Evolutionary conservation across 345 rosid genomes (phyloP).

Genomic region (Raphanus raphanistrum): DNA sequence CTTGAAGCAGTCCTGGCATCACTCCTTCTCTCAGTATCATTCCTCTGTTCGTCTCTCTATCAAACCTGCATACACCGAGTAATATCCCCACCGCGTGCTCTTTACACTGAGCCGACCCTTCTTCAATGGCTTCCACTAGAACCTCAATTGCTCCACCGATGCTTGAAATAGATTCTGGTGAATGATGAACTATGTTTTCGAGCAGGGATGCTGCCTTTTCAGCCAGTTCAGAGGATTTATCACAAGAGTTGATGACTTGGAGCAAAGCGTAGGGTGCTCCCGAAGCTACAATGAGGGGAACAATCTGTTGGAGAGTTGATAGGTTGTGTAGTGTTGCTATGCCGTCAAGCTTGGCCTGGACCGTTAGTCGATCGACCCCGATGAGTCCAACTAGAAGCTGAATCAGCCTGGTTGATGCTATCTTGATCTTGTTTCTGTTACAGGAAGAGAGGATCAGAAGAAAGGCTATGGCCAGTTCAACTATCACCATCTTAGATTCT

Average conservation of each 20-base stretch:
- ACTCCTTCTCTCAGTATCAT: conserved; percentile 74
- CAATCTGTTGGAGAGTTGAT: conserved; percentile 56
- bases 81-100: conserved; percentile 77
- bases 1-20: conserved; percentile 78
- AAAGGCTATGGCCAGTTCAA: conserved; percentile 59
- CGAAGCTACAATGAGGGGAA: conserved; percentile 54
- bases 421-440: conserved; percentile 55
- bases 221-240: conserved; percentile 49
- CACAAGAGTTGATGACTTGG: conserved; percentile 42
- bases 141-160: conserved; percentile 53
- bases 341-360: conserved; percentile 58
- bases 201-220: conserved; percentile 70
- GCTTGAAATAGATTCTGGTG: conserved; percentile 44
- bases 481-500: conserved; percentile 37
- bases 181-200: conserved; percentile 43
- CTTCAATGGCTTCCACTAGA: conserved; percentile 74
- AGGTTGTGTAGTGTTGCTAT: conserved; percentile 77
- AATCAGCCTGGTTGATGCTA: conserved; percentile 60
- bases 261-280: conserved; percentile 55
- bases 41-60: conserved; percentile 68
- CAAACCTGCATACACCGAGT: conserved; percentile 54
- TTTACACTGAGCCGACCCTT: conserved; percentile 61
- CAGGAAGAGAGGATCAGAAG: conserved; percentile 74
- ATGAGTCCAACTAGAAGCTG: conserved; percentile 46
- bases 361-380: conserved; percentile 15